phyloP scores from a whole-genome alignment of 345 rosid species.

The Populus euphratica region DNA sequence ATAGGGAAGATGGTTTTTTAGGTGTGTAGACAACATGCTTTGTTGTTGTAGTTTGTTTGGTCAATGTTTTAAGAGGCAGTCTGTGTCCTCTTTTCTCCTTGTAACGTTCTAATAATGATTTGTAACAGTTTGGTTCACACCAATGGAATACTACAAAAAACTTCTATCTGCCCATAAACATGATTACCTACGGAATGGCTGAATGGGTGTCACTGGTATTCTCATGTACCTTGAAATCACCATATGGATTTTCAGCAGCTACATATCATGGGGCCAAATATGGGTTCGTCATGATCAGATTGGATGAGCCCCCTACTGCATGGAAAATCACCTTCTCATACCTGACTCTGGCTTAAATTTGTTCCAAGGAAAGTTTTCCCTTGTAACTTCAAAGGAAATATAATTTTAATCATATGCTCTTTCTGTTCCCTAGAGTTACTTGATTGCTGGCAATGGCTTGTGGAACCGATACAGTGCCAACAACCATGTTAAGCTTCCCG shows the following conservation, averaged over 20 bases:
- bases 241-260: too few species aligned
- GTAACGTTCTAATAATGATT: conserved; percentile 2
- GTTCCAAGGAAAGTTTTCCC: too few species aligned
- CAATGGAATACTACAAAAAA: neutral
- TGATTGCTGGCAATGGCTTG: neutral
- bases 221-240: too few species aligned
- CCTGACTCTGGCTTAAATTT: too few species aligned
- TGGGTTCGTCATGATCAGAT: too few species aligned
- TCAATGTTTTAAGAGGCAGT: conserved; percentile 32
- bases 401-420: too few species aligned
- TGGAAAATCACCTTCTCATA: too few species aligned
- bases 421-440: neutral
- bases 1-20: conserved; percentile 16
- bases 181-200: neutral
- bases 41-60: conserved; percentile 12
- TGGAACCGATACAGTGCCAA: neutral
- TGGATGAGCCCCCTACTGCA: too few species aligned
- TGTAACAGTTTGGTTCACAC: conserved; percentile 3
- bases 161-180: neutral
- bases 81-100: conserved; percentile 25
- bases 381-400: too few species aligned
- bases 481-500: neutral
- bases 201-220: too few species aligned
- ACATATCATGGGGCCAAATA: too few species aligned
- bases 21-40: conserved; percentile 29